Conservation (phyloP, 345 rosid genomes). For the Linum tenue region DNA sequence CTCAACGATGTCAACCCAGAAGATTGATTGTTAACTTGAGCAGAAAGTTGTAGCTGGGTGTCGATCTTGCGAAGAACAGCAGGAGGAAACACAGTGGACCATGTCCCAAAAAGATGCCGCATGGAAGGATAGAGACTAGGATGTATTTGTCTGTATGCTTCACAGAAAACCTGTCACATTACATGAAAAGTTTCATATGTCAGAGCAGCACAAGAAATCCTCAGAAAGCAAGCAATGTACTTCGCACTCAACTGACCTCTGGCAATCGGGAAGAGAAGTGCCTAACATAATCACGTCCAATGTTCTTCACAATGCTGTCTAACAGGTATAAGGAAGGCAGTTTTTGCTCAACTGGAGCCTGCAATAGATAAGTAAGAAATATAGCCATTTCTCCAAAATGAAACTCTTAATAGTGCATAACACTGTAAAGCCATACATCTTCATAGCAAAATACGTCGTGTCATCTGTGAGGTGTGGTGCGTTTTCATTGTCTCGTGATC, state of each 20-base stretch:
- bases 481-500: not conserved
- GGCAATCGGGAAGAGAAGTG: slow-evolving; percentile 2
- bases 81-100: slow-evolving; percentile 78
- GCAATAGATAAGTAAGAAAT: not conserved
- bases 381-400: not conserved
- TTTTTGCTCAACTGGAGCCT: not conserved
- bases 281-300: not conserved
- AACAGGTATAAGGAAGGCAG: slow-evolving; percentile 4
- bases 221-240: too few relatives aligned
- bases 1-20: slow-evolving; percentile 35
- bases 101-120: slow-evolving; percentile 94
- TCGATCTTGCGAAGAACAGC: slow-evolving; percentile 66
- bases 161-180: slow-evolving; percentile 58
- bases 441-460: not conserved
- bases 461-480: not conserved
- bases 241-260: not conserved
- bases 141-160: slow-evolving; percentile 72
- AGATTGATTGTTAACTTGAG: slow-evolving; percentile 41
- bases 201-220: too few relatives aligned
- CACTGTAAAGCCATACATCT: not conserved
- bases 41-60: slow-evolving; percentile 49
- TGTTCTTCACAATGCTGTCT: slow-evolving; percentile 6
- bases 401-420: not conserved
- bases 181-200: not conserved
- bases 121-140: slow-evolving; percentile 59